Evolutionary conservation across 140 eudicot genomes (phyloP).

Genomic region (Anethum foeniculum): DNA sequence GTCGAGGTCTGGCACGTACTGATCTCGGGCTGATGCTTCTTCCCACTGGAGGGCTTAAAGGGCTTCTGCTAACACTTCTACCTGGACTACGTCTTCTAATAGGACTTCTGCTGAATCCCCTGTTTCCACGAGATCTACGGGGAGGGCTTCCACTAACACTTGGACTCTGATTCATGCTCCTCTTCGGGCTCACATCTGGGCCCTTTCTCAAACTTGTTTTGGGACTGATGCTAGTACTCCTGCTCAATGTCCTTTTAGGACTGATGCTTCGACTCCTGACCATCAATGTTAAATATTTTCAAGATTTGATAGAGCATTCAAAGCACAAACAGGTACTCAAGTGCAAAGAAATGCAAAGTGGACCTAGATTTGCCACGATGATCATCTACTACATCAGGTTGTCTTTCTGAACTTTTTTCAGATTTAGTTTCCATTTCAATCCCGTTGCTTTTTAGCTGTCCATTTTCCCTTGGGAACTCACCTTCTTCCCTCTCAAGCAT

Average conservation of each 20-base stretch:
- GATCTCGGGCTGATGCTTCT: constrained; percentile 49
- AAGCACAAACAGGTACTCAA: constrained; percentile 8
- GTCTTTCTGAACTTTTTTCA: constrained; percentile 41
- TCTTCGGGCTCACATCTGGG: constrained; percentile 32
- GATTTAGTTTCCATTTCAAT: constrained; percentile 32
- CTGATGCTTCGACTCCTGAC: constrained; percentile 71
- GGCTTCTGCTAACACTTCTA: constrained; percentile 61
- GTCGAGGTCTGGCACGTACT: constrained; percentile 24
- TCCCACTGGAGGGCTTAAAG: constrained; percentile 36
- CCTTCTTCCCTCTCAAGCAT: constrained; percentile 61
- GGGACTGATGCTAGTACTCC: constrained; percentile 92
- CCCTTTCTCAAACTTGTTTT: constrained; percentile 49
- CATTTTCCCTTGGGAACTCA: constrained; percentile 74
- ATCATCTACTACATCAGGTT: constrained; percentile 62
- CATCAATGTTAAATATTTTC: constrained; percentile 15
- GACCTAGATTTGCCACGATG: constrained; percentile 74
- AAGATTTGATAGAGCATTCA: constrained; percentile 13
- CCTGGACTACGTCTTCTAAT: constrained; percentile 42
- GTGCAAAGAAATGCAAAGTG: constrained; percentile 2
- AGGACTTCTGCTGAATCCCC: constrained; percentile 40
- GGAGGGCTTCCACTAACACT: constrained; percentile 50
- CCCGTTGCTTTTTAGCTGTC: constrained; percentile 64
- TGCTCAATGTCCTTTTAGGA: constrained; percentile 61
- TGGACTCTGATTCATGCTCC: constrained; percentile 50
- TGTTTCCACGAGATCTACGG: constrained; percentile 23